phyloP scores from a whole-genome alignment of 2,329 filamentous ascomycete genomes.

The Paecilomyces niveus region DNA sequence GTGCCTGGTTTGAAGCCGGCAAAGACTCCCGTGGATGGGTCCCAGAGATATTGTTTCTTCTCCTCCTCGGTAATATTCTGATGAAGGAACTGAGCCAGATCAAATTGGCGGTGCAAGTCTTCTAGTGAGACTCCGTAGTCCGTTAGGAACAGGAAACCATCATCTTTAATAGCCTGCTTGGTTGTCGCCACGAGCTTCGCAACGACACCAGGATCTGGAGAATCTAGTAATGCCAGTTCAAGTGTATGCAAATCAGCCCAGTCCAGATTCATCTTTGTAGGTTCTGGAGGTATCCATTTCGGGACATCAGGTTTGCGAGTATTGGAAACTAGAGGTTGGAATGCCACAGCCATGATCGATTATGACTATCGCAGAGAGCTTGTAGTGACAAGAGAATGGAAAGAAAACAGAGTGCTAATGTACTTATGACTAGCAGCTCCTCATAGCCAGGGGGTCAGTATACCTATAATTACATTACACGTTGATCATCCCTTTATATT shows the following conservation, averaged over 20 bases:
- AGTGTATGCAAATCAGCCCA: slow-evolving; percentile 39
- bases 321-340: slow-evolving; percentile 34
- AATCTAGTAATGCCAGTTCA: slow-evolving; percentile 39
- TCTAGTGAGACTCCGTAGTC: slow-evolving; percentile 46
- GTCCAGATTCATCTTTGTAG: slow-evolving; percentile 39
- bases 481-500: not conserved
- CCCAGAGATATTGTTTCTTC: slow-evolving; percentile 42
- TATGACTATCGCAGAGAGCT: not conserved
- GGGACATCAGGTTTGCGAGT: slow-evolving; percentile 38
- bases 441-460: not conserved
- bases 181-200: slow-evolving; percentile 37
- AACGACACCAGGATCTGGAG: slow-evolving; percentile 36
- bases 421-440: not conserved
- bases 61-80: slow-evolving; percentile 45
- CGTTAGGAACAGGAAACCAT: slow-evolving; percentile 43
- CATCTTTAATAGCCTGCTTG: slow-evolving; percentile 37
- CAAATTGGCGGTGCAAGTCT: slow-evolving; percentile 46
- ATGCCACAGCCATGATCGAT: slow-evolving; percentile 26
- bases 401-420: not conserved
- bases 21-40: slow-evolving; percentile 43
- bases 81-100: slow-evolving; percentile 45
- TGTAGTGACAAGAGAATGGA: not conserved
- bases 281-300: slow-evolving; percentile 38
- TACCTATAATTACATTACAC: not conserved
- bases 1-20: slow-evolving; percentile 46